A percentile compares a stretch with the other conserved stretches of the same genome.
These are phyloP conservation scores for Xylaria intraflava DNA, from an alignment of 495 filamentous ascomycete species.

Conservation along the genomic window DNA sequence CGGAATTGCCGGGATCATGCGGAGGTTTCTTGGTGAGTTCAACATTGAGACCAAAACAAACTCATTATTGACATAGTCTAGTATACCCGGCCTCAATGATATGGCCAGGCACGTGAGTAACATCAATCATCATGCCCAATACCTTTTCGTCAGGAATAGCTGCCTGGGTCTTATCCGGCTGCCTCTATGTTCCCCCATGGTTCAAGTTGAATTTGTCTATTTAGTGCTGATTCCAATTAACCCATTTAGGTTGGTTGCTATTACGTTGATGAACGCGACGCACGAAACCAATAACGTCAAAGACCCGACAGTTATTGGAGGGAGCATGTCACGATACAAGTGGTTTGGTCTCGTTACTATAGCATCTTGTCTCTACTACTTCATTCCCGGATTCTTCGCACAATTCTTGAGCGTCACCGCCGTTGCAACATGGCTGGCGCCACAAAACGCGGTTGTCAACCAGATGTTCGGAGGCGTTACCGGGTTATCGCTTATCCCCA, in stretches of 20 bases:
- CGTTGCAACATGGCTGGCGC: slow-evolving; percentile 55
- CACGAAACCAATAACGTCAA: slow-evolving; percentile 50
- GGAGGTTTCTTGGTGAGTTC: slow-evolving; percentile 39
- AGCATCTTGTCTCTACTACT: slow-evolving; percentile 51
- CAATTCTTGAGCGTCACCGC: slow-evolving; percentile 55
- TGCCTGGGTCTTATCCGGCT: background rate
- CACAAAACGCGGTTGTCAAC: slow-evolving; percentile 58
- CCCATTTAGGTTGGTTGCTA: slow-evolving; percentile 49
- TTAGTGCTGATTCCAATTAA: background rate
- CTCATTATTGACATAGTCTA: slow-evolving; percentile 19
- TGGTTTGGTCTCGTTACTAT: slow-evolving; percentile 52
- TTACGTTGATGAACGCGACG: slow-evolving; percentile 62
- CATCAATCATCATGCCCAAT: background rate
- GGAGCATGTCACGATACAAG: slow-evolving; percentile 50
- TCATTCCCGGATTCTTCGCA: slow-evolving; percentile 53
- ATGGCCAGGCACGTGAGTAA: slow-evolving; percentile 48
- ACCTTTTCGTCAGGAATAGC: background rate
- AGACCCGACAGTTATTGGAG: slow-evolving; percentile 46
- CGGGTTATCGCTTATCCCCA: slow-evolving; percentile 53
- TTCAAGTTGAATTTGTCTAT: background rate
- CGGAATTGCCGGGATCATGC: slow-evolving; percentile 63
- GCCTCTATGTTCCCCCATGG: background rate
- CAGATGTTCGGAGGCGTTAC: slow-evolving; percentile 62
- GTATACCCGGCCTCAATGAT: slow-evolving; percentile 66
- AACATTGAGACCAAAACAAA: background rate